phyloP scores from a whole-genome alignment of 148 eudicot genomes.

The Fallopia convolvulus region DNA sequence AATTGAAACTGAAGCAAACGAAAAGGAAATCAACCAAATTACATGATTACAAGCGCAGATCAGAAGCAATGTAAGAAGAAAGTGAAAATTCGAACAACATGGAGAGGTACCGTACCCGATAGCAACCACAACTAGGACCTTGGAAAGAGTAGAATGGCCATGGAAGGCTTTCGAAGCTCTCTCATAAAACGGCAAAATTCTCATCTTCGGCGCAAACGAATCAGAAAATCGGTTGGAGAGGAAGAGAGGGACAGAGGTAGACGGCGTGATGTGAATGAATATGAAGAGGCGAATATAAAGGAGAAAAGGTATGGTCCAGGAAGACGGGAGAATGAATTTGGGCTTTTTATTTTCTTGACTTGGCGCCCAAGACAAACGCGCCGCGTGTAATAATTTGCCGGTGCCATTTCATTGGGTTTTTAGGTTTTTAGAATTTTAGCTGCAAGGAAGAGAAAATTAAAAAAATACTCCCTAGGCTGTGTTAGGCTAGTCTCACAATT shows the following conservation, averaged over 20 bases:
- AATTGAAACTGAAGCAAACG: background rate
- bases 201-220: background rate
- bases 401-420: background rate
- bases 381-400: background rate
- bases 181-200: background rate
- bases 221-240: too few species aligned
- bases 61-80: background rate
- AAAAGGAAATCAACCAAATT: background rate
- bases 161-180: conserved; percentile 1
- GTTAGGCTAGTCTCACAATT: background rate
- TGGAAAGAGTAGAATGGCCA: conserved; percentile 9
- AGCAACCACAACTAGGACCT: conserved; percentile 9
- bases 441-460: too few species aligned
- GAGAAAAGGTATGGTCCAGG: background rate
- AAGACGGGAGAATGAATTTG: conserved; percentile 1
- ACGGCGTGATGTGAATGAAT: background rate
- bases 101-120: conserved; percentile 1
- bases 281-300: background rate
- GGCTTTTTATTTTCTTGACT: conserved; percentile 4
- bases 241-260: background rate
- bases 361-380: conserved; percentile 12
- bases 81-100: background rate
- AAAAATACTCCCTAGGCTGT: background rate
- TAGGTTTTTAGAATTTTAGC: background rate
- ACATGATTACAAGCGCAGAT: conserved; percentile 2